Evolutionary conservation across 2,329 filamentous ascomycete species (phyloP), one percentile per base, ranked within the genome.

Genomic region (Elsinoe batatas): DNA sequence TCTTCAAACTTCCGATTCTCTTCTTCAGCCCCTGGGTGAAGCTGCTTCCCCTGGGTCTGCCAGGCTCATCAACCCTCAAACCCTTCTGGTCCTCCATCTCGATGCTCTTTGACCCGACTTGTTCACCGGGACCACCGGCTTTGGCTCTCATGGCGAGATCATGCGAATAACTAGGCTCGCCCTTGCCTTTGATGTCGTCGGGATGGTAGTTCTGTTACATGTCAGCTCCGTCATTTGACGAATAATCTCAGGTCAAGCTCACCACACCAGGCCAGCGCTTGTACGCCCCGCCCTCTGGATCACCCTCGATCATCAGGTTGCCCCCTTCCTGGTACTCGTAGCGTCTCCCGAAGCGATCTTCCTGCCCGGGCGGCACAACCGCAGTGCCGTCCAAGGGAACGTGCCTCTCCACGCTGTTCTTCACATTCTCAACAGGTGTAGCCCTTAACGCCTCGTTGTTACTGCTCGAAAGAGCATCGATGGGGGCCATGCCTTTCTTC

Each of bases 251-350:
- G 6, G 13, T 40, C 11, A 15, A 3, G 57, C 84, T 70, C 76
- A 93, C 89, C 61, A 87, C 68, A 50, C 82, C 83, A 3, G 84
- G 80, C 74, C 82, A 91, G 46, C 88, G 80, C 72, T 82, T 86
- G 66, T 93, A 95, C 12, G 86, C 77, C n/a, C 84, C 87, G 13
- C 87, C 87, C 0, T 72, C 67, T 2, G 81, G 79, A 58, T 85
- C 81, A 0, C 73, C 71, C 64, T 91, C 88, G 50, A 84, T 78
- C 85, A 91, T 90, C 67, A 95, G 75, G 64, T 95, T 89, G 1
- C 84, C 79, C n/a, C 90, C 90, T 65, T 96, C 90, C 64, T 88
- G 76, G 64, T 96, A 96, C 26, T 83, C 61, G 75, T 94, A 88
- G 10, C 79, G 73, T 54, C 82, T 78, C 2, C 91, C 91, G 56